A percentile compares a stretch with the other conserved stretches of the same genome.
phyloP scores from a whole-genome alignment of 148 eudicot species.

The Arctostaphylos glauca region DNA sequence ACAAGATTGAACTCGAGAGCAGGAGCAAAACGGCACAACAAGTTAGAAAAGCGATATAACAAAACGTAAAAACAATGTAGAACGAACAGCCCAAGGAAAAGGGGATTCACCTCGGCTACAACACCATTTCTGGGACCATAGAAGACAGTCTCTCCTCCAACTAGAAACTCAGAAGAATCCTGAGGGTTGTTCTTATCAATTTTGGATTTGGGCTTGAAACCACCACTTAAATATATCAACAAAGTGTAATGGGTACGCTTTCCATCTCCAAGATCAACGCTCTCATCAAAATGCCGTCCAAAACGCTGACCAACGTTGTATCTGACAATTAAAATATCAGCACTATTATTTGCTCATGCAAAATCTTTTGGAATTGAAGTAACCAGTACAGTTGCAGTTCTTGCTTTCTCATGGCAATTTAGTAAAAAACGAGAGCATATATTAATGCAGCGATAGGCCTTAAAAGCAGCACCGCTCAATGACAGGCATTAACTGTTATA shows the following conservation, averaged over 20 bases:
- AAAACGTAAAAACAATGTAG: neutral
- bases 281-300: slow-evolving; percentile 95
- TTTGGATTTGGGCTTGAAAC: slow-evolving; percentile 49
- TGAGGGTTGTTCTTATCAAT: slow-evolving; percentile 34
- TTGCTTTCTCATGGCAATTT: neutral
- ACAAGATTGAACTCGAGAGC: no score
- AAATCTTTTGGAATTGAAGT: neutral
- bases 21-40: no score
- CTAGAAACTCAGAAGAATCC: slow-evolving; percentile 52
- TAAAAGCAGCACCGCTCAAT: neutral
- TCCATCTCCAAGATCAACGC: slow-evolving; percentile 80
- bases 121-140: slow-evolving; percentile 72
- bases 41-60: neutral
- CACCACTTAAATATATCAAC: slow-evolving; percentile 81
- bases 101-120: slow-evolving; percentile 69
- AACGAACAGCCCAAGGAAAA: neutral
- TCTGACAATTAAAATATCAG: slow-evolving; percentile 33
- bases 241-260: slow-evolving; percentile 70
- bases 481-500: neutral
- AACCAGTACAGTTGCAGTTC: neutral
- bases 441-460: neutral
- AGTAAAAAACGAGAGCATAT: neutral
- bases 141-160: slow-evolving; percentile 97
- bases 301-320: slow-evolving; percentile 85
- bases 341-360: neutral